These are phyloP conservation scores for Primulina tabacum DNA, from an alignment of 257 asterid species.

Conservation along the genomic window DNA sequence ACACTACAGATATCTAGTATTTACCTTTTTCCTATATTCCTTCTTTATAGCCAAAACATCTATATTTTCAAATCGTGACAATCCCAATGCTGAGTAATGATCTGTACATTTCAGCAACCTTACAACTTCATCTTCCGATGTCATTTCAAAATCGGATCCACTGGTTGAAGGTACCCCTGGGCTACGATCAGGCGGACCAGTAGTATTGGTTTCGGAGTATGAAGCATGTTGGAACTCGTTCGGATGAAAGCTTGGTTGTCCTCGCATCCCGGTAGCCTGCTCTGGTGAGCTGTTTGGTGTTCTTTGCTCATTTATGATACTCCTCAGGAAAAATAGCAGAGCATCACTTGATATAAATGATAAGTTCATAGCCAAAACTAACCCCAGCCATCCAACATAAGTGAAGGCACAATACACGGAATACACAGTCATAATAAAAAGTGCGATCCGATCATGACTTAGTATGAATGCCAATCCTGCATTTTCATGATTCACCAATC, in stretches of 20 bases:
- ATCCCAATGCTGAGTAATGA: constrained; percentile 85
- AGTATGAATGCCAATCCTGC: constrained; percentile 65
- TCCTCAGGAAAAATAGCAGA: constrained; percentile 62
- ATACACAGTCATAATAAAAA: constrained; percentile 58
- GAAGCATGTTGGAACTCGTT: constrained; percentile 49
- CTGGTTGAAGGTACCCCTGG: constrained; percentile 82
- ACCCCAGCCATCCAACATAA: constrained; percentile 80
- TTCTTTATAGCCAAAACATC: constrained; percentile 70
- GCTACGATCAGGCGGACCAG: constrained; percentile 47
- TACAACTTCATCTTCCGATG: constrained; percentile 80
- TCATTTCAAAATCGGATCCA: constrained; percentile 65
- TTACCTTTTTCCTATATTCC: constrained; percentile 90
- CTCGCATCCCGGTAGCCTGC: constrained; percentile 55
- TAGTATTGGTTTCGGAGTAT: constrained; percentile 35
- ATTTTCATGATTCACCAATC: constrained; percentile 25
- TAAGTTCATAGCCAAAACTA: constrained; percentile 65
- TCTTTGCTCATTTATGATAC: constrained; percentile 56
- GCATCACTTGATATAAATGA: constrained; percentile 86
- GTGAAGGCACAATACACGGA: constrained; percentile 78
- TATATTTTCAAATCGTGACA: constrained; percentile 63
- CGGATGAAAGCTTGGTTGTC: constrained; percentile 43
- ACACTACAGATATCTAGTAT: not conserved
- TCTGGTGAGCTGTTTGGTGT: constrained; percentile 48
- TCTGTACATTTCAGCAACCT: constrained; percentile 73
- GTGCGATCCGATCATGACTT: constrained; percentile 64